Evolutionary conservation across 2,329 filamentous ascomycete species (phyloP), one percentile per base, ranked within the genome.

Genomic region (Fusarium oxysporum): DNA sequence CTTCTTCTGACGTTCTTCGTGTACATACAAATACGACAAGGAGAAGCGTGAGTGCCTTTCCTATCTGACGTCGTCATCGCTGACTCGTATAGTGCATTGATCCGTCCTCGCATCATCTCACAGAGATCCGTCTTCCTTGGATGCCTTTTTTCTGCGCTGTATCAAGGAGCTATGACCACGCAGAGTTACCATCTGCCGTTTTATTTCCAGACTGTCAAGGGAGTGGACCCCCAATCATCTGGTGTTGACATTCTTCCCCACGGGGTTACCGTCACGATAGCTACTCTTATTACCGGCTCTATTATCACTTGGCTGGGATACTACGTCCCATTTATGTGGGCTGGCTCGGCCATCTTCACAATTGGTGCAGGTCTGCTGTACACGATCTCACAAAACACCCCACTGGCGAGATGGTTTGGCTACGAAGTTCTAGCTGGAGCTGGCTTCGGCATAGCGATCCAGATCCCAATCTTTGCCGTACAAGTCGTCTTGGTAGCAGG

Each of bases 391-490:
- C 71, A 78, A 3, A 63, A 79, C 28, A 85, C 83, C 3, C 58
- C 76, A 0, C 73, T 79, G 0, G 74, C 70, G 2, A 74, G 79
- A 41, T 87, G 85, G 84, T 83, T 86, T 40, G 84, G 83, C 7
- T 86, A 82, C 60, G 83, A 86, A 73, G 78, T 82, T 4, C 65
- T 87, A 25, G 79, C 81, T 10, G 85, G 85, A 6, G 66, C 83
- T 2, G 85, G 84, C 1, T 76, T 83, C 7, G 85, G 85, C 23
- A 71, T 83, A 6, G 79, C 80, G 8, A 78, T 86, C 35, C 85
- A 86, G 56, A 80, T 84, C 38, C 80, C 83, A 4, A 72, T 84
- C 6, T 80, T 86, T 16, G 84, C 83, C 3, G 81, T 82, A 0
- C 85, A 86, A 64, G 82, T 84, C 1, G 84, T 85, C 0, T 72